Base-by-base conservation (phyloP, 495 filamentous ascomycete species). In the Penicillium paxilli region DNA sequence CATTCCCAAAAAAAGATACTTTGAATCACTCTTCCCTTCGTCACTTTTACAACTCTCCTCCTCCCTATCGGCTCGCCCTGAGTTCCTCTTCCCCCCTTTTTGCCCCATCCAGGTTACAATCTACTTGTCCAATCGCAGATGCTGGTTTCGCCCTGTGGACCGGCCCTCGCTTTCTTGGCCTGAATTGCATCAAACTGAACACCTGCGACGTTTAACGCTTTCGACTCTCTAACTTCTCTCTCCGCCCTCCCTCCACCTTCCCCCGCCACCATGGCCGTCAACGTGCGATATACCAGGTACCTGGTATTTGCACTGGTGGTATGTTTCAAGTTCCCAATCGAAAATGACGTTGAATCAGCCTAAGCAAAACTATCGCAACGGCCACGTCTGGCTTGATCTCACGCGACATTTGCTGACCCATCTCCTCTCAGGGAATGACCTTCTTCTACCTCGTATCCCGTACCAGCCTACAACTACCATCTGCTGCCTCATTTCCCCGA, bases 271-370 rank as follows among this genome's bases (percentile, higher is more conserved):
- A 91, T 91, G 88, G 83, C 84, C 33, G 78, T 84, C 52, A 82
- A 81, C 45, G 81, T 80, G 55, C 83, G 85, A 72, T 88, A 89
- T 69, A 67, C 93, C 67, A 90, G 95, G 68, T 97, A 98, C 74
- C 85, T 96, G 58, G 73, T 96, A 53, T 83, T 97, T 61, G 87
- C 91, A 52, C 83, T 90, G 64, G 85, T 95, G 59, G 94, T 98
- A 75, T 67, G 89, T 77, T 20, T 40, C 35, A 5, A 32, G 26
- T 19, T 28, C 20, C 41, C 32, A 5, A 14, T 28, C 12, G 5
- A 0, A 12, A 16, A 12, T n/a, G 11, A 11, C 3, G 11, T 10
- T 8, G 8, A 28, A 10, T n/a, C 16, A 22, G 6, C 16, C n/a
- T 1, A 2, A 5, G 4, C 16, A 19, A 38, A 22, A 4, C 19